Evolutionary conservation across 2,329 filamentous ascomycete genomes (phyloP).

Genomic region (Tolypocladium nubicola): DNA sequence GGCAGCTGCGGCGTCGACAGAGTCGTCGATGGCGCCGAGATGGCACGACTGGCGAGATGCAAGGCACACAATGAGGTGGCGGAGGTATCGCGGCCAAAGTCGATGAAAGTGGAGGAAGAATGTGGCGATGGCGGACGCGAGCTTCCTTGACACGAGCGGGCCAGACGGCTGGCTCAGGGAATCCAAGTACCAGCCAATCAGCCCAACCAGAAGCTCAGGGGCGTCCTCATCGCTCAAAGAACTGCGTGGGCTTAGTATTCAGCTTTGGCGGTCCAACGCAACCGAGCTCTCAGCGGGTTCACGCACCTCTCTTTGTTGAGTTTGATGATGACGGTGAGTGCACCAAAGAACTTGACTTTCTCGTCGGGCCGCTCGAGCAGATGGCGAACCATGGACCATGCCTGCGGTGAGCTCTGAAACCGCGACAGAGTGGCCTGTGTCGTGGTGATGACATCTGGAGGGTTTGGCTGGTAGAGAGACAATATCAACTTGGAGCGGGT

Average conservation of each 20-base stretch:
- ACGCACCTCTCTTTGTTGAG: conserved; percentile 76
- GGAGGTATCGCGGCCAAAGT: conserved; percentile 55
- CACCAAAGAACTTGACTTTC: conserved; percentile 83
- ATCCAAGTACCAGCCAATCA: conserved; percentile 52
- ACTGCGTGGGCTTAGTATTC: conserved; percentile 13
- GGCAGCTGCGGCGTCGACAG: conserved; percentile 31
- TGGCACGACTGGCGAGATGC: conserved; percentile 16
- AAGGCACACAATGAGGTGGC: conserved; percentile 48
- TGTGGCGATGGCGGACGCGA: conserved; percentile 66
- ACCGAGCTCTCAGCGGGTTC: no score
- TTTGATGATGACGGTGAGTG: conserved; percentile 87
- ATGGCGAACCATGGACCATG: conserved; percentile 76
- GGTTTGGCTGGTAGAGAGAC: conserved; percentile 41
- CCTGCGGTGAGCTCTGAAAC: conserved; percentile 68
- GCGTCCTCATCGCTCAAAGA: conserved; percentile 47
- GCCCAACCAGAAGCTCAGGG: conserved; percentile 45
- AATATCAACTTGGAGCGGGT: conserved; percentile 31
- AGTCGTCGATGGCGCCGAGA: conserved; percentile 11
- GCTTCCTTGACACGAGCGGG: conserved; percentile 57
- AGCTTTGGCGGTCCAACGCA: neutral
- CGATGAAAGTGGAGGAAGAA: conserved; percentile 63
- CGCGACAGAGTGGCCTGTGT: conserved; percentile 66
- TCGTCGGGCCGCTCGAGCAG: conserved; percentile 59
- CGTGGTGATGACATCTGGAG: conserved; percentile 33
- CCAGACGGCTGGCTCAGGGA: conserved; percentile 41